phyloP scores from a whole-genome alignment of 2,329 filamentous ascomycete genomes.

The Bipolaris sorokiniana region DNA sequence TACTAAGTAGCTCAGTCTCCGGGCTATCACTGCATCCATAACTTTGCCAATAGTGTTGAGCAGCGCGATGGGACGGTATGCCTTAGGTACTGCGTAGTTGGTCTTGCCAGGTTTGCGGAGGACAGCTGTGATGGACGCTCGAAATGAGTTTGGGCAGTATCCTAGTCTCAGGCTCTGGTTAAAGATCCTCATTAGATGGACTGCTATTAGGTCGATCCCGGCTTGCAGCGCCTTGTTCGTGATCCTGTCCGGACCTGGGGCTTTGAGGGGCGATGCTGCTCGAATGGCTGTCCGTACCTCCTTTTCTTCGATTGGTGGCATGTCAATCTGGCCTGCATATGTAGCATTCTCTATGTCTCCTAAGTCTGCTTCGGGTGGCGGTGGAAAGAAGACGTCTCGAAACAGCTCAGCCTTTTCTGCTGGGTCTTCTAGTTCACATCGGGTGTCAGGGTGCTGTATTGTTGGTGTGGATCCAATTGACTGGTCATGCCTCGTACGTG shows the following conservation, averaged over 20 bases:
- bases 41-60: conserved; percentile 39
- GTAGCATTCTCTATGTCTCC: conserved; percentile 21
- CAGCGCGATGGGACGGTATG: conserved; percentile 37
- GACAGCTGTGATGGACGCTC: conserved; percentile 28
- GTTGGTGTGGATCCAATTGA: conserved; percentile 9
- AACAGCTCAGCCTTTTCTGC: conserved; percentile 18
- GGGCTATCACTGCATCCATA: conserved; percentile 33
- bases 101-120: conserved; percentile 37
- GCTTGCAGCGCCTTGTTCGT: conserved; percentile 20
- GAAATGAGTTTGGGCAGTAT: conserved; percentile 18
- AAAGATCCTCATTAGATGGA: conserved; percentile 19
- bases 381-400: conserved; percentile 27
- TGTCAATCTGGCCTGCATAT: conserved; percentile 23
- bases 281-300: conserved; percentile 29
- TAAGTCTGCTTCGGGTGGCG: conserved; percentile 19
- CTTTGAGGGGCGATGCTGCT: conserved; percentile 27
- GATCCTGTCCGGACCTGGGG: conserved; percentile 30
- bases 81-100: conserved; percentile 33
- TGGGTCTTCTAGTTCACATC: conserved; percentile 11
- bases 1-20: conserved; percentile 19
- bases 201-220: conserved; percentile 1
- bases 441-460: conserved; percentile 19
- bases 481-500: conserved; percentile 23
- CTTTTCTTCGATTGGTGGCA: conserved; percentile 22
- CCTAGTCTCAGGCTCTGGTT: conserved; percentile 23